Evolutionary conservation across 192 early-diverging fungal genomes (phyloP), one percentile per base, ranked within the genome.

Genomic region (Ambispora gerdemannii): DNA sequence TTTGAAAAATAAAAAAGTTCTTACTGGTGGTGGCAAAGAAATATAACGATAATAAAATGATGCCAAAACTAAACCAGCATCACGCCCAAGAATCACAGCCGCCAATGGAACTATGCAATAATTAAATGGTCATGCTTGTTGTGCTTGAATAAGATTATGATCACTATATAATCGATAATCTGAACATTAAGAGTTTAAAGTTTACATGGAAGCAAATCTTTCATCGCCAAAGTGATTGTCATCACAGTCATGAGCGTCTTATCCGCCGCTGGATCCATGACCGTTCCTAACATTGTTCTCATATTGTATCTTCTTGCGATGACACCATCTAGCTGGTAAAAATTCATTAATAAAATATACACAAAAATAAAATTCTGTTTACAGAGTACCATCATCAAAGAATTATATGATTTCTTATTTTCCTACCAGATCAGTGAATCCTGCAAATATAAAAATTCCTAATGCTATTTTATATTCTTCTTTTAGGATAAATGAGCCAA

Each of bases 191-290:
- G 33, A 33, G 2, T 22, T 22, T 50, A 17, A 27, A 3, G 78
- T 76, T 67, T 73, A 91, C 89, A 69, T 8, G 95, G 94, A 49
- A 98, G 69, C 51, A 94, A 71, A 15, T 81, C 84, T 17, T 86
- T 82, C 73, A 84, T 86, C 4, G 83, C 84, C 36, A 97, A 75
- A 15, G 91, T 87, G 17, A 96, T 76, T 15, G 92, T 92, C 67
- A 98, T 68, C 19, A 90, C 86, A 0, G 95, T 95, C 93, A 96
- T 95, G 19, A 96, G 74, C 3, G 89, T 83, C 75, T 96, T 98
- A 78, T 98, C 96, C 19, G 94, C 94, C 10, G 89, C 88, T 3
- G 96, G 96, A 76, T 98, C 95, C 35, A 96, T 83, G 27, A 94
- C 92, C 3, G 90, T 91, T 11, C 94, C 95, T 33, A 95, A 80